Conservation (phyloP, 148 eudicot genomes). For the Dianthus caryophyllus region DNA sequence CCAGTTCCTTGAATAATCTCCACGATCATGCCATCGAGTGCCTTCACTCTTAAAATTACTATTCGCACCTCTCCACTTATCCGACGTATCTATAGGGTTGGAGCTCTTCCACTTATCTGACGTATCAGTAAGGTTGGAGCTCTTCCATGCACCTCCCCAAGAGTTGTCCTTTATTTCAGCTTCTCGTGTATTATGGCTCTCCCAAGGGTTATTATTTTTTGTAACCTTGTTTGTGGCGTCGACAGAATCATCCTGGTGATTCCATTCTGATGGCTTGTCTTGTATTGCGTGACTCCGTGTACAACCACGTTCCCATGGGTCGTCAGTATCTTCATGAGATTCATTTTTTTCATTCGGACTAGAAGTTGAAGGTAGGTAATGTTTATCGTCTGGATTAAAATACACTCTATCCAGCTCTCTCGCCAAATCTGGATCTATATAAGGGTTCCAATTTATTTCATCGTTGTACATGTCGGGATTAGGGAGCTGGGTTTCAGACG, state of each 20-base stretch:
- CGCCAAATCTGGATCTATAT: conserved; percentile 47
- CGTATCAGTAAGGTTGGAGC: conserved; percentile 11
- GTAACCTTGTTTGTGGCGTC: conserved; percentile 15
- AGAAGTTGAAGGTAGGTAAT: conserved; percentile 25
- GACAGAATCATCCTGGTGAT: conserved; percentile 21
- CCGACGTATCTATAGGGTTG: conserved; percentile 3
- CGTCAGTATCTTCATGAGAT: conserved; percentile 15
- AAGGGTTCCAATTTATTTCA: conserved; percentile 60
- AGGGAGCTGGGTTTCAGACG: conserved; percentile 34
- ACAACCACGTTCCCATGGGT: conserved; percentile 40
- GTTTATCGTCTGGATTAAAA: conserved; percentile 53
- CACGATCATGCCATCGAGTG: neutral
- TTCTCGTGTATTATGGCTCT: conserved; percentile 13
- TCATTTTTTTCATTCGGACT: conserved; percentile 9
- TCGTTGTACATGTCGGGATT: conserved; percentile 59
- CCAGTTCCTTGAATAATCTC: neutral
- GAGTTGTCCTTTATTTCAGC: conserved; percentile 22
- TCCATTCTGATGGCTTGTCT: conserved; percentile 32
- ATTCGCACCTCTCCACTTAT: conserved; percentile 15
- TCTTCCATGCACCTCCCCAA: conserved; percentile 34
- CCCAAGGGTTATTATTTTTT: conserved; percentile 34
- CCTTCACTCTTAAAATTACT: conserved; percentile 21
- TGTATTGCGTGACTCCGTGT: conserved; percentile 23
- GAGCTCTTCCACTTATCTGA: conserved; percentile 24
- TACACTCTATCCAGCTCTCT: conserved; percentile 43